A percentile compares a stretch with the other conserved stretches of the same genome.
These are phyloP conservation scores for Phytopythium mirpurense DNA, from an alignment of 352 stramenopile species.

Conservation along the genomic window DNA sequence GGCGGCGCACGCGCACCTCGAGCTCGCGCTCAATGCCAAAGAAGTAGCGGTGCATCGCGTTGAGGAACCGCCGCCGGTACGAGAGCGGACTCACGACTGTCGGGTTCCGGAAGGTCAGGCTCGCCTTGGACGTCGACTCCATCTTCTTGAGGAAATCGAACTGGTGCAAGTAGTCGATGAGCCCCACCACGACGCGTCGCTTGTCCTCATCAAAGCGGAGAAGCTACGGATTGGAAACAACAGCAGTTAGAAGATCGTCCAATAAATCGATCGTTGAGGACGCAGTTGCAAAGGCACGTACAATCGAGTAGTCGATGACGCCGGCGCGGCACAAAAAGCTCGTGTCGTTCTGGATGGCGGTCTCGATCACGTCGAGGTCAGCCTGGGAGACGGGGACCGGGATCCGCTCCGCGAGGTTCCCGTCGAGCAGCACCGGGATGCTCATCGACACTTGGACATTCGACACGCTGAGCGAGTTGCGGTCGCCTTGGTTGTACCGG, in stretches of 20 bases:
- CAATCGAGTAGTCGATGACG: constrained; percentile 85
- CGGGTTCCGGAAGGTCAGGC: constrained; percentile 75
- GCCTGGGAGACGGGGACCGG: constrained; percentile 66
- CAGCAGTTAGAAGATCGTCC: no score
- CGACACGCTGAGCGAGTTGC: constrained; percentile 29
- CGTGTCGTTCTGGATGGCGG: constrained; percentile 75
- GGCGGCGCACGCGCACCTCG: constrained; percentile 62
- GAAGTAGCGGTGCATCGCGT: constrained; percentile 80
- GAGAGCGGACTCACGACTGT: constrained; percentile 80
- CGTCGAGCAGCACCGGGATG: constrained; percentile 72
- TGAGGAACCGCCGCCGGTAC: constrained; percentile 77
- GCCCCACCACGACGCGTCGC: constrained; percentile 59
- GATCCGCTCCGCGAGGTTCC: constrained; percentile 75
- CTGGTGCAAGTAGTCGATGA: constrained; percentile 87
- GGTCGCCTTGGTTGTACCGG: constrained; percentile 48
- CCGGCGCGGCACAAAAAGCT: constrained; percentile 63
- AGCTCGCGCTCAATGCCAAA: constrained; percentile 74
- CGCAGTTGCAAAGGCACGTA: constrained; percentile 22
- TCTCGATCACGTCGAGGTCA: constrained; percentile 55
- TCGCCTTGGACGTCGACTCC: constrained; percentile 85
- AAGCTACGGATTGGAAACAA: constrained; percentile 28
- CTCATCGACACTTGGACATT: constrained; percentile 48
- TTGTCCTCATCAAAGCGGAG: constrained; percentile 81
- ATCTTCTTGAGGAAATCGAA: constrained; percentile 90
- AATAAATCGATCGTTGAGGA: neutral